Conservation (phyloP, 257 asterid species). For the Ophiorrhiza pumila region DNA sequence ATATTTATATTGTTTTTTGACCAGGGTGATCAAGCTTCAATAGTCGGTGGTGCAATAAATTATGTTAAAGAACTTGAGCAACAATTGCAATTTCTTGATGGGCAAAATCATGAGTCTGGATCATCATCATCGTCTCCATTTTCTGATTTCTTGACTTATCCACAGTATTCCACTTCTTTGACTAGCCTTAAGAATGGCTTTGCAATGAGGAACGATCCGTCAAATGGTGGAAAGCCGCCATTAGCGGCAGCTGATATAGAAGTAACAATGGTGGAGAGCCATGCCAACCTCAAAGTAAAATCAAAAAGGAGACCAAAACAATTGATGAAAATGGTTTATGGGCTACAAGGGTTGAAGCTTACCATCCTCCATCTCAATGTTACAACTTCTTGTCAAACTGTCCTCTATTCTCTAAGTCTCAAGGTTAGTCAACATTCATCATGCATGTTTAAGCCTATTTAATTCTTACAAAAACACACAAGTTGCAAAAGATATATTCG, state of each 20-base stretch:
- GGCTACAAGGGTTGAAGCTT: constrained; percentile 33
- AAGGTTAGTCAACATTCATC: constrained; percentile 24
- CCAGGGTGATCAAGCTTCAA: constrained; percentile 47
- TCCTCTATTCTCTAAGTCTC: constrained; percentile 32
- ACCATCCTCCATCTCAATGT: constrained; percentile 42
- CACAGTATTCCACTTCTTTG: constrained; percentile 31
- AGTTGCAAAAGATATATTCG: too few relatives aligned
- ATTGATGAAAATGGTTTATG: constrained; percentile 30
- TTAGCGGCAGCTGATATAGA: constrained; percentile 37
- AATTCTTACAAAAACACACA: too few relatives aligned
- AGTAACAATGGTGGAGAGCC: constrained; percentile 44
- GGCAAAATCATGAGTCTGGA: constrained; percentile 15
- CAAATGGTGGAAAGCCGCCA: background rate
- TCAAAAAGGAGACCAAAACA: constrained; percentile 30
- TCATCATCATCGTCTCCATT: constrained; percentile 21
- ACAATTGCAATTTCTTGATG: constrained; percentile 30
- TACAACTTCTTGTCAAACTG: constrained; percentile 27
- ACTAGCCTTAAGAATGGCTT: background rate
- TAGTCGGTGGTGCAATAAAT: constrained; percentile 42
- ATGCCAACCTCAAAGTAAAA: constrained; percentile 39
- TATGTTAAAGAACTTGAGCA: constrained; percentile 46
- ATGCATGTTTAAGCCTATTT: too few relatives aligned
- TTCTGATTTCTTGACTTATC: constrained; percentile 33
- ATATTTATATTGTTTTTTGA: background rate
- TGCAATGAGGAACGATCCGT: constrained; percentile 5